Evolutionary conservation across 495 filamentous ascomycete species (phyloP), one percentile per base, ranked within the genome.

Genomic region (Neurospora sublineolata): DNA sequence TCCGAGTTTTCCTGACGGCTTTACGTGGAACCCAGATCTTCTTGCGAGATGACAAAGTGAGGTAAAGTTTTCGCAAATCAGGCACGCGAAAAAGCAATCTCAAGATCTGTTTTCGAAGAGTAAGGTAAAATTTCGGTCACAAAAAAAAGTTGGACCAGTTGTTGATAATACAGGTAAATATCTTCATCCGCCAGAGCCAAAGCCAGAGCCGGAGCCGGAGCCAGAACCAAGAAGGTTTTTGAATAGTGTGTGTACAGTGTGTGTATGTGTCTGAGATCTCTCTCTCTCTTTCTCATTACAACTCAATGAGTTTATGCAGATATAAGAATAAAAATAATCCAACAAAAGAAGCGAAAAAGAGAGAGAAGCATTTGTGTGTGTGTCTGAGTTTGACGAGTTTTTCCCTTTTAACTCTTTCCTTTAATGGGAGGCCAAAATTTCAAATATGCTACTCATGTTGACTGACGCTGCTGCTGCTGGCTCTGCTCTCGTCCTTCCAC

Each of bases 381-480:
- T 5, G 23, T 60, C 2, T 8, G 41, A 44, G n/a, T 44, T 16
- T 64, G 46, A 58, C 6, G 14, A 36, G 27, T 33, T 64, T 33
- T 64, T 5, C 20, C 3, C 52, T 27, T 27, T 9, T 16, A 3
- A 64, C 12, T 18, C 7, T 4, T 60, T 42, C 40, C 27, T 14
- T 74, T 72, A 79, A 68, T 75, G 75, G 7, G 73, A 77, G 20
- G 74, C 40, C 71, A 79, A 69, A 71, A 77, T 75, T 71, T 82
- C 80, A 72, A 82, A 82, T 42, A 82, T 81, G 68, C 80, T 77
- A 42, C 78, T 74, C 70, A 82, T 81, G 70, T 76, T 79, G 38
- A 72, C 71, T 67, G 75, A 72, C 6, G 76, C 46, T 33, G 52
- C 52, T 33, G 52, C 52, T 18, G 52, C 52, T 33, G 52, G 73